Evolutionary conservation across 2,329 filamentous ascomycete species (phyloP), one percentile per base, ranked within the genome.

Genomic region (Diaporthe ilicicola): DNA sequence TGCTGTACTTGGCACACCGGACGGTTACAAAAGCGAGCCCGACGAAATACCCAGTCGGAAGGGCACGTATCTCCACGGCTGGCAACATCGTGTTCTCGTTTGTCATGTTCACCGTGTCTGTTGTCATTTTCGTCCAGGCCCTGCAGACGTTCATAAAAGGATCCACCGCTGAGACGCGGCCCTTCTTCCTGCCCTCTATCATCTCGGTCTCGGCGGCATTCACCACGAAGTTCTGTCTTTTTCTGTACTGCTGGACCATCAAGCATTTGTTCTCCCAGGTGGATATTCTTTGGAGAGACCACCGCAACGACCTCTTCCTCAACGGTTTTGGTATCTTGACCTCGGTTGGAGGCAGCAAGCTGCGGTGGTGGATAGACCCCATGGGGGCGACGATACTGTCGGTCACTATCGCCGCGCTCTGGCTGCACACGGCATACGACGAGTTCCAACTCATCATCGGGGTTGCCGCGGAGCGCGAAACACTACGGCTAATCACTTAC

Each of bases 81-180:
- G 95, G 96, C 67, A 99, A 98, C 78, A 98, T 98, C 74, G 90
- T 92, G 70, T 99, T 99, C 82, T 97, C 94, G 82, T 97, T 97
- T 81, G 86, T 99, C 76, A 98, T 99, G 96, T 94, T 91, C 27
- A 86, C 94, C 8, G 95, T 98, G 9, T 97, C 94, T 0, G 87
- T 96, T 74, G 94, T 98, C 77, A 90, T 99, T 67, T 95, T 99
- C 76, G 94, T 95, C 24, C 94, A 97, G 79, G 94, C 95, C 1
- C 86, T 90, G 37, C 88, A 90, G 67, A 91, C 96, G 67, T 85
- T 98, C 2, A 86, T 83, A 0, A 81, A 85, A 51, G 85, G 84
- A 1, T 81, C 81, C 2, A 82, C 82, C 32, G 82, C 84, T 0
- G 82, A 85, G 3, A 88, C 86, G 15, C 92, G 92, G 75, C 77